A percentile compares a stretch with the other conserved stretches of the same genome.
Evolutionary conservation across 305 asterid species (phyloP).

Genomic region (Ajuga reptans): DNA sequence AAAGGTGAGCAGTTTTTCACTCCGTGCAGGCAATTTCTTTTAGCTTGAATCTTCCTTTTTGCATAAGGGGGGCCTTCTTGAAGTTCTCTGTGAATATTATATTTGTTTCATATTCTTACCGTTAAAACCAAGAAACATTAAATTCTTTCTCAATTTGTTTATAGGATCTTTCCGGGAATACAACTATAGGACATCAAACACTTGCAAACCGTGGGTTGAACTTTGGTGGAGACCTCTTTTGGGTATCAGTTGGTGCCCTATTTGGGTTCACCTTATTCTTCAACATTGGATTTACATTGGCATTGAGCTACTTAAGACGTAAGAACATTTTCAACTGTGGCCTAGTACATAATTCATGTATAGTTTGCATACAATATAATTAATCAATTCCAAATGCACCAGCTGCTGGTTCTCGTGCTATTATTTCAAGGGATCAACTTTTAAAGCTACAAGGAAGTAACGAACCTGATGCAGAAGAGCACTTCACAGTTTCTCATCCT

Average conservation of each 20-base stretch:
- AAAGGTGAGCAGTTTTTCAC: constrained; percentile 36
- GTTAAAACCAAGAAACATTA: neutral
- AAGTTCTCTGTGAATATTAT: constrained; percentile 4
- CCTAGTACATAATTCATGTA: neutral
- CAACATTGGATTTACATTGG: constrained; percentile 49
- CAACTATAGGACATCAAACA: constrained; percentile 46
- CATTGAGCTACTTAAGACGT: constrained; percentile 54
- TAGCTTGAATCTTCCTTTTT: neutral
- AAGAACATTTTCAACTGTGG: constrained; percentile 10
- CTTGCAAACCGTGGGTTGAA: constrained; percentile 52
- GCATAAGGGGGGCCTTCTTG: neutral
- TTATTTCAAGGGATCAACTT: constrained; percentile 43
- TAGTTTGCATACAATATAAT: neutral
- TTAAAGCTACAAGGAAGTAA: constrained; percentile 25
- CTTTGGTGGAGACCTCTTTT: constrained; percentile 36
- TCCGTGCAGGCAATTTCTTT: too few relatives aligned
- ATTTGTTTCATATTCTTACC: neutral
- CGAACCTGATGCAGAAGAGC: constrained; percentile 22
- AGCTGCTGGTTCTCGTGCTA: constrained; percentile 51
- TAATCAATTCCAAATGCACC: constrained; percentile 7
- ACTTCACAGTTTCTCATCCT: constrained; percentile 11
- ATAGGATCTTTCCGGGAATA: constrained; percentile 33
- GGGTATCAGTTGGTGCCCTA: constrained; percentile 60
- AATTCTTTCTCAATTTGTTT: neutral
- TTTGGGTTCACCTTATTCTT: constrained; percentile 43